phyloP scores from a whole-genome alignment of 2,329 filamentous ascomycete genomes.

The Alternaria consortialis region DNA sequence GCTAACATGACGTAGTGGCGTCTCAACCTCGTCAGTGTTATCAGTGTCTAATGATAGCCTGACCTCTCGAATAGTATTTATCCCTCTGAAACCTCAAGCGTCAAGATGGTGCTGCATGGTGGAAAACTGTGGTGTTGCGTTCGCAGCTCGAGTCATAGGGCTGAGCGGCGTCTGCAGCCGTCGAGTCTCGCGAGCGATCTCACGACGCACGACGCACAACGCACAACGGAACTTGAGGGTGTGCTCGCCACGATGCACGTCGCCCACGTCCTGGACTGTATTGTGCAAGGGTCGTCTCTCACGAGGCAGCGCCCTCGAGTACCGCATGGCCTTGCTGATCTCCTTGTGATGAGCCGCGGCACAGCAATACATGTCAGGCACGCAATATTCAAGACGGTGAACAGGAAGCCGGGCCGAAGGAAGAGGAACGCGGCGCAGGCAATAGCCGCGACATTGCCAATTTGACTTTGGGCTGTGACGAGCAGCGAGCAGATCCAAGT shows the following conservation, averaged over 20 bases:
- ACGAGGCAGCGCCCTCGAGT: constrained; percentile 29
- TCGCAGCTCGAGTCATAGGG: constrained; percentile 42
- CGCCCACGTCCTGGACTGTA: constrained; percentile 19
- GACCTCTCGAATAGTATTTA: neutral
- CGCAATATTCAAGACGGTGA: constrained; percentile 26
- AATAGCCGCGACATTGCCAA: constrained; percentile 27
- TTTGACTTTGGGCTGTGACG: constrained; percentile 3
- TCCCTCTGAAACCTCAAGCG: constrained; percentile 14
- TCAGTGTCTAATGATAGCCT: neutral
- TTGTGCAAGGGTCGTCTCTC: constrained; percentile 31
- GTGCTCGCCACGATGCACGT: constrained; percentile 23
- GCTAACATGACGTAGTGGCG: constrained; percentile 18
- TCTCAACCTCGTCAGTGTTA: neutral
- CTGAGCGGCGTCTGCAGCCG: constrained; percentile 35
- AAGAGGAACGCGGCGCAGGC: constrained; percentile 21
- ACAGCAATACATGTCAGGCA: constrained; percentile 30
- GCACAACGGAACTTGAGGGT: constrained; percentile 9
- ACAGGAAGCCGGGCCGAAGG: constrained; percentile 43
- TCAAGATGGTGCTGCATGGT: constrained; percentile 12
- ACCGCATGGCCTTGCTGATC: constrained; percentile 23
- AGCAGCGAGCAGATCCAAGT: neutral
- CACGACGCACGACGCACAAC: constrained; percentile 26
- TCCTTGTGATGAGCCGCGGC: constrained; percentile 24
- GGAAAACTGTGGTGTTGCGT: constrained; percentile 19
- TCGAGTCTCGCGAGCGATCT: constrained; percentile 36